Percentiles rank a stretch among this genome's conserved stretches.
Evolutionary conservation across 495 filamentous ascomycete species (phyloP).

Genomic region (Apodospora peruviana): DNA sequence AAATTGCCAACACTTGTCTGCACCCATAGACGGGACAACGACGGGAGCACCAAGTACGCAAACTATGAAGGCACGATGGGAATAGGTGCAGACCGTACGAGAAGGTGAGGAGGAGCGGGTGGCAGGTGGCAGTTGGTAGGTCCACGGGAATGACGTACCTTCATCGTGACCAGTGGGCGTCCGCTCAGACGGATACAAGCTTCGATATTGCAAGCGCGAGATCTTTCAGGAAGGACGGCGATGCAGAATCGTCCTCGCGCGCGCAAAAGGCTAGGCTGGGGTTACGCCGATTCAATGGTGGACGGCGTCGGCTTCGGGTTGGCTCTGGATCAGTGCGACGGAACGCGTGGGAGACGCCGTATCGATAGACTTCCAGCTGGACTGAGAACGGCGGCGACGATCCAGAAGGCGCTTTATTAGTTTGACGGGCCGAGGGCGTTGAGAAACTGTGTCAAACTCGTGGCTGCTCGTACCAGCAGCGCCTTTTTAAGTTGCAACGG

Average conservation of each 20-base stretch:
- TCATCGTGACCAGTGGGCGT: constrained; percentile 34
- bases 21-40: no score
- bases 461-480: no score
- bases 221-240: constrained; percentile 9
- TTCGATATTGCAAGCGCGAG: constrained; percentile 5
- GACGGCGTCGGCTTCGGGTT: constrained; percentile 11
- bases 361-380: no score
- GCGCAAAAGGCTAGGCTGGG: constrained; percentile 13
- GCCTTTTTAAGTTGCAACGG: no score
- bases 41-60: background rate
- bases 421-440: no score
- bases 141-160: constrained; percentile 39
- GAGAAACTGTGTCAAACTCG: no score
- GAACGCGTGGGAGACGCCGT: constrained; percentile 10
- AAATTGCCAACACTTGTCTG: no score
- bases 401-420: no score
- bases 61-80: constrained; percentile 2
- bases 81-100: no score
- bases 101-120: constrained; percentile 11
- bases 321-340: constrained; percentile 29
- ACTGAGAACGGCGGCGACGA: no score
- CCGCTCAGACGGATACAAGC: constrained; percentile 9
- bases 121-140: background rate
- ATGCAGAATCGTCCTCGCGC: constrained; percentile 18
- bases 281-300: constrained; percentile 22